Evolutionary conservation across 164 flowering plant genomes (phyloP), one percentile per base, ranked within the genome.

Genomic region (Piper longum): DNA sequence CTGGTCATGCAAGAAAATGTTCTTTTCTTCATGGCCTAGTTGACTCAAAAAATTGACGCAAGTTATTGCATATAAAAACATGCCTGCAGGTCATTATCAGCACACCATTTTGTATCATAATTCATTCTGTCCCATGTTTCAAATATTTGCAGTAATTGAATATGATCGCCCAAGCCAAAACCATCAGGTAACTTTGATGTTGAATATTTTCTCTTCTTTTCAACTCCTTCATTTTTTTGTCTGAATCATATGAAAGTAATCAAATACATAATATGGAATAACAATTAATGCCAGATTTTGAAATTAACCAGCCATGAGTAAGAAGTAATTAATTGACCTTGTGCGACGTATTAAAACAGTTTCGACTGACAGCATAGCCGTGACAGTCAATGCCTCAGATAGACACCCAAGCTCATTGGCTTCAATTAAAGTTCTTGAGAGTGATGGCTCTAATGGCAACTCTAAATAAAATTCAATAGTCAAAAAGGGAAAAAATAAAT

Each of bases 131-230:
- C 83, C 99, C 97, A 91, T 16, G 65, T 64, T 75, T 87, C 95
- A 76, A 41, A 95, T 63, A 91, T 79, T 72, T 95, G 97, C 57
- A 93, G 87, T 75, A 93, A 74, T 68, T 93, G 97, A 62, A 88
- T 90, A 78, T 93, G 99, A 77, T 93, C 99, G 56, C 99, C 99
- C 82, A 72, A 85, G 65, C 98, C 99, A 72, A 81, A 83, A 70
- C 97, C 99, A 83, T 87, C 85, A 59, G 99, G 99, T 63, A 93
- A 85, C 57, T 83, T 71, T 60, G 68, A 40, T 12, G 71, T 64
- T 58, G 76, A 54, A 13, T 77, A 84, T 61, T 88, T 90, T 77
- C 96, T 81, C 80, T 88, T 93, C 83, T 81, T 90, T n/a, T 85
- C 95, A 71, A 62, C 58, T 41, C 61, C 74, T 72, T 83, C 88